Conservation (phyloP, 1,284 basidiomycete species). For the Rugosomyces carneus region DNA sequence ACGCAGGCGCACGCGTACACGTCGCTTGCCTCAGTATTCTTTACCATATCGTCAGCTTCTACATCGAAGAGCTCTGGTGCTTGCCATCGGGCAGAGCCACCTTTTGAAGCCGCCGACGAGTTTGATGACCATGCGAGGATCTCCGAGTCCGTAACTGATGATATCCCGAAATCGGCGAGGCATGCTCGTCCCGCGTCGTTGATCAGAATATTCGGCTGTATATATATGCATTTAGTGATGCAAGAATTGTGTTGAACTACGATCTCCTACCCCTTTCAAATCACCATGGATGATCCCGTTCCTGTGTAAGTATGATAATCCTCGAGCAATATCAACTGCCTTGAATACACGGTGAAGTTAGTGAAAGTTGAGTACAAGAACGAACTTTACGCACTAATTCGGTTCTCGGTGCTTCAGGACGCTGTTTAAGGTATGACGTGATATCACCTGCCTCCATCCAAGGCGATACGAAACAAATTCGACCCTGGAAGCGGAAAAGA, state of each 20-base stretch:
- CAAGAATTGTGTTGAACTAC: not conserved
- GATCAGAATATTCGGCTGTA: constrained; percentile 16
- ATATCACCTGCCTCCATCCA: constrained; percentile 21
- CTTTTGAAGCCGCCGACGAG: constrained; percentile 1
- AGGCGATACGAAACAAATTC: constrained; percentile 17
- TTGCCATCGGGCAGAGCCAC: not conserved
- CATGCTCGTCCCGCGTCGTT: constrained; percentile 12
- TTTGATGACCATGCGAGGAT: constrained; percentile 11
- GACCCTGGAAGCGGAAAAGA: constrained; percentile 9
- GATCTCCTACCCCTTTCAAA: constrained; percentile 17
- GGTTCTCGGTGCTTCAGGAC: constrained; percentile 1
- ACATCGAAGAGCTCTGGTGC: constrained; percentile 6
- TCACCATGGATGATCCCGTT: constrained; percentile 1
- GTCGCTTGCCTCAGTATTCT: constrained; percentile 15
- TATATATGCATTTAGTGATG: not conserved
- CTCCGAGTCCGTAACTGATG: constrained; percentile 9
- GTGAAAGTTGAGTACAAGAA: not conserved
- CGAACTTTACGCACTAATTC: not conserved
- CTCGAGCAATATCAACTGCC: constrained; percentile 17
- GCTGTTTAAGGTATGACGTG: constrained; percentile 9
- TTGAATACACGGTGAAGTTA: constrained; percentile 4
- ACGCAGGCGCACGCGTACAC: constrained; percentile 11
- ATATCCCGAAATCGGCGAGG: constrained; percentile 18
- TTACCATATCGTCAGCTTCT: constrained; percentile 15
- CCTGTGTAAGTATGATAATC: constrained; percentile 18